Percentiles rank a stretch among this genome's conserved stretches.
These are phyloP conservation scores for Rosellinia necatrix DNA, from an alignment of 2,329 filamentous ascomycete genomes.

Conservation along the genomic window DNA sequence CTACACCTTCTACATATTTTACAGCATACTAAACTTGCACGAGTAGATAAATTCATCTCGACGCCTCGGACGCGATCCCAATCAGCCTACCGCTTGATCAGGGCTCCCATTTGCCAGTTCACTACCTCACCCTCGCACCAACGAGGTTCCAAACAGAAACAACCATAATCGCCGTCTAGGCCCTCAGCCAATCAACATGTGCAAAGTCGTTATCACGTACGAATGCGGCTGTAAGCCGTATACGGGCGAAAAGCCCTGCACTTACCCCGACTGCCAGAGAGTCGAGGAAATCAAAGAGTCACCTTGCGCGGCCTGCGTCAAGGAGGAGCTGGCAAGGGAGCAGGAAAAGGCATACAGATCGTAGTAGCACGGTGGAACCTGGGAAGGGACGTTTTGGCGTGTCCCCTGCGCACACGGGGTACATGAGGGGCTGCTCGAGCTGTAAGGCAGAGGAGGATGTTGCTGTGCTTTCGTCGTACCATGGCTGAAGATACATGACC, in stretches of 20 bases:
- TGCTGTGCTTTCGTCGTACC: background rate
- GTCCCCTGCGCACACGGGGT: too few relatives aligned
- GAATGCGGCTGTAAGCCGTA: slow-evolving; percentile 25
- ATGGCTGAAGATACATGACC: slow-evolving; percentile 3
- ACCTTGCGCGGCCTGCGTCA: slow-evolving; percentile 16
- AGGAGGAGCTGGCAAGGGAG: slow-evolving; percentile 19
- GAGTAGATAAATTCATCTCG: too few relatives aligned
- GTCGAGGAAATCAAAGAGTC: slow-evolving; percentile 20
- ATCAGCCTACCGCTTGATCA: too few relatives aligned
- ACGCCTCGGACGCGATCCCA: too few relatives aligned
- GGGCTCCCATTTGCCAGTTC: too few relatives aligned
- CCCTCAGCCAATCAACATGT: slow-evolving; percentile 18
- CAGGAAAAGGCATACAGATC: slow-evolving; percentile 7
- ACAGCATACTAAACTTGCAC: too few relatives aligned
- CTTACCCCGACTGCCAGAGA: slow-evolving; percentile 5
- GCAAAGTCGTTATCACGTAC: slow-evolving; percentile 23
- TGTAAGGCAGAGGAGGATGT: background rate
- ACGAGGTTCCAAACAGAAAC: too few relatives aligned
- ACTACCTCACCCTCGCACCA: too few relatives aligned
- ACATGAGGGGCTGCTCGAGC: background rate
- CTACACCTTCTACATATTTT: too few relatives aligned
- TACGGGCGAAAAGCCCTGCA: slow-evolving; percentile 5
- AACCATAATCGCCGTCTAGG: background rate
- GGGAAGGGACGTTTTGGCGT: too few relatives aligned
- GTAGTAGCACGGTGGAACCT: background rate